Evolutionary conservation across 257 asterid genomes (phyloP), one percentile per base, ranked within the genome.

Genomic region (Marsdenia floribunda): DNA sequence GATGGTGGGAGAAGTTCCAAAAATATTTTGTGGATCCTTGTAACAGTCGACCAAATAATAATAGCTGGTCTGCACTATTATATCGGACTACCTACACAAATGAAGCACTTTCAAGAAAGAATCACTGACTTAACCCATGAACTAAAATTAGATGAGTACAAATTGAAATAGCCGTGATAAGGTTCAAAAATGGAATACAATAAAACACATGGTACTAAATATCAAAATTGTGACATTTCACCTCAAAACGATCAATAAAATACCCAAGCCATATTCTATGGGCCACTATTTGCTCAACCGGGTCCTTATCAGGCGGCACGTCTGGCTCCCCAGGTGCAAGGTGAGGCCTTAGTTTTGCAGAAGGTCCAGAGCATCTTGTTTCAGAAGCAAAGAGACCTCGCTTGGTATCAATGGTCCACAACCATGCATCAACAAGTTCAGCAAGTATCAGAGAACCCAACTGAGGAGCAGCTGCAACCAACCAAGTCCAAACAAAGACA

Each of bases 381-480:
- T 90, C 96, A 68, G 98, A 95, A 75, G 99, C 97, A 85, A 95
- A 95, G 81, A 95, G 88, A 75, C 99, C 99, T 78, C 97, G 87
- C 86, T 88, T 95, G 22, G 99, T 95, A 86, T 95, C 99, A 71
- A 95, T 85, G 47, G 98, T 90, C 99, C 99, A 95, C 75, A 95
- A 83, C 99, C 99, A 95, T 74, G 98, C 97, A 87, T 95, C 99
- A 76, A 92, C 98, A 75, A 92, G 97, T 85, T 95, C 99, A 76
- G 98, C 90, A 80, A 95, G 99, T 83, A 95, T 96, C 73, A 91
- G 86, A 74, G 99, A 85, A 76, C 99, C 97, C 90, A 90, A 82
- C 81, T 87, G 91, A 82, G 98, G 99, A 77, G 99, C 96, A 80
- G 99, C 99, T 74, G 99, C 91, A 80, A 95, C 99, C 75, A 95